Conservation (phyloP, 257 asterid species). For the Jacaranda mimosifolia region DNA sequence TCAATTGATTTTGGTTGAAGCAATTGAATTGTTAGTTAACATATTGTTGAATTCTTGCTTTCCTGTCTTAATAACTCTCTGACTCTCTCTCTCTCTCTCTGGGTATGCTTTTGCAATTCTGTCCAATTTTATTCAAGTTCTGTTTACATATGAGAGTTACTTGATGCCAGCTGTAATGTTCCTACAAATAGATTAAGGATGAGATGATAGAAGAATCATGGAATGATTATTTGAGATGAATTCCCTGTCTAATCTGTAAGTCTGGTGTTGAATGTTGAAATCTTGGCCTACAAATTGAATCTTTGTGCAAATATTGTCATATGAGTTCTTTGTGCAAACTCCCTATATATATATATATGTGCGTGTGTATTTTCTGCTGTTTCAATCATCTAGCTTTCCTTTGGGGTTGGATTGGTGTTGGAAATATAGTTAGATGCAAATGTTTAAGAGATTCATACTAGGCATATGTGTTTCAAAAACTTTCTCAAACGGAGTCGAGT, state of each 20-base stretch:
- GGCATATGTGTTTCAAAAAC: neutral
- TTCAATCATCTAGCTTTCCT: neutral
- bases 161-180: neutral
- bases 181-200: conserved; percentile 9
- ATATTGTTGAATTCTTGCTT: neutral
- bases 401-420: neutral
- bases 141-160: conserved; percentile 6
- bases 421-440: conserved; percentile 1
- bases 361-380: no score
- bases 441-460: neutral
- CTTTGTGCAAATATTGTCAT: neutral
- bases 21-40: conserved; percentile 9
- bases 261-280: conserved; percentile 12
- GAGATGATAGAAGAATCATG: conserved; percentile 7
- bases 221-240: neutral
- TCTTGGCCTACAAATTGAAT: neutral
- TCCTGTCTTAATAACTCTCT: neutral
- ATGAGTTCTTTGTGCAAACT: neutral
- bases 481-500: neutral
- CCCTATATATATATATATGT: neutral
- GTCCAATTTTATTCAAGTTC: neutral
- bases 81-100: conserved; percentile 7
- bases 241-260: conserved; percentile 10
- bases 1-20: conserved; percentile 24
- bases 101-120: neutral